A percentile compares a stretch with the other conserved stretches of the same genome.
Conservation (phyloP, 2,329 filamentous ascomycete species). For the Colletotrichum camelliae region DNA sequence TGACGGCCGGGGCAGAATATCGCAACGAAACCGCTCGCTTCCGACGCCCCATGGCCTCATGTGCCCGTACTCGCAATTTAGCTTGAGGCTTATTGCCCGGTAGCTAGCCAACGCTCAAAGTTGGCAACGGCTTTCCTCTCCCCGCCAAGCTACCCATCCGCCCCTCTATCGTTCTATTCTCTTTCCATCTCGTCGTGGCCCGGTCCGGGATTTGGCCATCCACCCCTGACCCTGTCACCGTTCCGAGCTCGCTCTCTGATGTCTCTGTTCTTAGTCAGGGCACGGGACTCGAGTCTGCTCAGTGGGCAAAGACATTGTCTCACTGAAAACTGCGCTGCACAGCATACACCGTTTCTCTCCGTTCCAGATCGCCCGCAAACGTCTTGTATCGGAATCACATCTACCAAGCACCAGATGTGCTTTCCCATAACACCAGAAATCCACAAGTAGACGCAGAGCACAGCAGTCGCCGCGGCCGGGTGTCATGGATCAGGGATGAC, state of each 20-base stretch:
- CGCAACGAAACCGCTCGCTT: slow-evolving; percentile 8
- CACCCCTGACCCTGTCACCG: neutral
- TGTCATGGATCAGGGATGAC: neutral
- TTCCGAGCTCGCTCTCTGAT: neutral
- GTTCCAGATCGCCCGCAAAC: neutral
- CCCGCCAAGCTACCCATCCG: slow-evolving; percentile 9
- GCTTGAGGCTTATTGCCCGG: neutral
- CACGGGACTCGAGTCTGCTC: neutral
- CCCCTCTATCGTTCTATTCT: slow-evolving; percentile 17
- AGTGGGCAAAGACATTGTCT: neutral
- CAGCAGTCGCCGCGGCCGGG: neutral
- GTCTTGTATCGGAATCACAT: neutral
- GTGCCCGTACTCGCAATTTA: neutral
- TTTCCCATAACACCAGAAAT: neutral
- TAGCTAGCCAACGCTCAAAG: neutral
- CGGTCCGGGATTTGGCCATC: slow-evolving; percentile 5
- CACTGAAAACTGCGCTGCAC: neutral
- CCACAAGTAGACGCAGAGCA: neutral
- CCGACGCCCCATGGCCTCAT: slow-evolving; percentile 6
- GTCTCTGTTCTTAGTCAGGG: neutral
- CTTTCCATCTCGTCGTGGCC: slow-evolving; percentile 11
- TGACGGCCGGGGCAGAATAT: neutral
- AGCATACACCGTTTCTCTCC: neutral
- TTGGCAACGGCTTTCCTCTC: neutral
- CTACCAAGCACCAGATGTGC: neutral